Evolutionary conservation across 768 basidiomycete genomes (phyloP).

Genomic region (Holtermannia corniformis): DNA sequence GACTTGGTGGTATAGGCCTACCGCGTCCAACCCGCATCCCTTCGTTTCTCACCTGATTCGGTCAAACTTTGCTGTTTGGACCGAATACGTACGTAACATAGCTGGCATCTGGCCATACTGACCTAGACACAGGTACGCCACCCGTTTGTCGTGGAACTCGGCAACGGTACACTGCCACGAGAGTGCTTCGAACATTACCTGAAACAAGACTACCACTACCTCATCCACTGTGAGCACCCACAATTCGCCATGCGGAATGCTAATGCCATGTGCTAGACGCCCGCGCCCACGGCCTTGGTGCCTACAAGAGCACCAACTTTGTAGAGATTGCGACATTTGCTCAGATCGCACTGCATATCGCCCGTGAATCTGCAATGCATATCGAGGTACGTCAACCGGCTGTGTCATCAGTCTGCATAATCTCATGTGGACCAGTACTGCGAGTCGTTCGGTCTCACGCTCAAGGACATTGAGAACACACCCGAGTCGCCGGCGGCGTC

Average conservation of each 20-base stretch:
- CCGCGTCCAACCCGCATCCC: constrained; percentile 56
- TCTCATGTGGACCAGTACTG: constrained; percentile 57
- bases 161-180: constrained; percentile 56
- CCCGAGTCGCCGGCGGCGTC: constrained; percentile 62
- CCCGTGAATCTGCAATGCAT: constrained; percentile 65
- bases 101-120: neutral
- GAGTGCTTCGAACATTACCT: constrained; percentile 75
- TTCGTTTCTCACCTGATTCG: constrained; percentile 58
- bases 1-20: constrained; percentile 50
- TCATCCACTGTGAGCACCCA: constrained; percentile 45
- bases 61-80: constrained; percentile 41
- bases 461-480: constrained; percentile 53
- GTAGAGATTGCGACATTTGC: constrained; percentile 55
- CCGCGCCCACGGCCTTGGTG: constrained; percentile 54
- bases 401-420: neutral
- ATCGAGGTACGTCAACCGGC: constrained; percentile 41
- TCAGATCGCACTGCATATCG: constrained; percentile 54
- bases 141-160: constrained; percentile 69
- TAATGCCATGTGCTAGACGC: constrained; percentile 30
- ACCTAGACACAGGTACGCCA: constrained; percentile 51
- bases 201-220: constrained; percentile 45
- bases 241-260: neutral
- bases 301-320: constrained; percentile 64
- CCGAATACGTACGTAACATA: constrained; percentile 58
- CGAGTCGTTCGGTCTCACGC: constrained; percentile 56